phyloP scores from a whole-genome alignment of 805 yeast species.

The Teunomyces lycoperdinae region DNA sequence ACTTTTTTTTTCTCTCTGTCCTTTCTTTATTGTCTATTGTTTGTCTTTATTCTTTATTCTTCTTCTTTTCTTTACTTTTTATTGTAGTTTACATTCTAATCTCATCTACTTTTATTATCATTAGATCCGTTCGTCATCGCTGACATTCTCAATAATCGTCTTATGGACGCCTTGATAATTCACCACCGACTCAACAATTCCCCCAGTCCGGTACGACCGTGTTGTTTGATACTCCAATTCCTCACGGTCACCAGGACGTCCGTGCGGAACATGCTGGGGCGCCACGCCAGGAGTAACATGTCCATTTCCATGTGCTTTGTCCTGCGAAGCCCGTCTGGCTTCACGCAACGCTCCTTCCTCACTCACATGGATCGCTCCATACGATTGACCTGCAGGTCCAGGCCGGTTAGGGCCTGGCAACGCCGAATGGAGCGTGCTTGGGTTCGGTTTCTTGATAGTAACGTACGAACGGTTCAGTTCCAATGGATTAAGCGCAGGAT shows the following conservation, averaged over 20 bases:
- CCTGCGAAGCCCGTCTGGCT: constrained; percentile 4
- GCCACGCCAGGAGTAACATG: not conserved
- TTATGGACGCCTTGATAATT: constrained; percentile 81
- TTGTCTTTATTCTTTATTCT: too few species aligned
- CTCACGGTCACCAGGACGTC: not conserved
- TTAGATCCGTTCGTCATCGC: constrained; percentile 41
- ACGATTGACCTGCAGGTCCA: constrained; percentile 11
- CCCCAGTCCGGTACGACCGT: constrained; percentile 49
- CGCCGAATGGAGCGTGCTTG: constrained; percentile 11
- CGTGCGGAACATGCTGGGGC: not conserved
- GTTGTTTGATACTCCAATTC: constrained; percentile 27
- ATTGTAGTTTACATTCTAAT: constrained; percentile 5
- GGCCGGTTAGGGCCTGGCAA: constrained; percentile 19
- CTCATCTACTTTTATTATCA: not conserved
- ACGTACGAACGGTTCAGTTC: constrained; percentile 64
- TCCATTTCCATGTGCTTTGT: not conserved
- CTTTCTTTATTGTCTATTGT: constrained; percentile 6
- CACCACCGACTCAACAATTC: constrained; percentile 79
- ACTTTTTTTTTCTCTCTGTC: not conserved
- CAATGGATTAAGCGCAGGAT: constrained; percentile 69
- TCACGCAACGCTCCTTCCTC: constrained; percentile 43
- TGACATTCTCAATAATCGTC: constrained; percentile 73
- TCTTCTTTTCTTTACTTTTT: constrained; percentile 4
- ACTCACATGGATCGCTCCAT: constrained; percentile 41
- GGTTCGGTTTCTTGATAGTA: constrained; percentile 59